phyloP scores from a whole-genome alignment of 2,329 filamentous ascomycete species.

The Metarhizium album region DNA sequence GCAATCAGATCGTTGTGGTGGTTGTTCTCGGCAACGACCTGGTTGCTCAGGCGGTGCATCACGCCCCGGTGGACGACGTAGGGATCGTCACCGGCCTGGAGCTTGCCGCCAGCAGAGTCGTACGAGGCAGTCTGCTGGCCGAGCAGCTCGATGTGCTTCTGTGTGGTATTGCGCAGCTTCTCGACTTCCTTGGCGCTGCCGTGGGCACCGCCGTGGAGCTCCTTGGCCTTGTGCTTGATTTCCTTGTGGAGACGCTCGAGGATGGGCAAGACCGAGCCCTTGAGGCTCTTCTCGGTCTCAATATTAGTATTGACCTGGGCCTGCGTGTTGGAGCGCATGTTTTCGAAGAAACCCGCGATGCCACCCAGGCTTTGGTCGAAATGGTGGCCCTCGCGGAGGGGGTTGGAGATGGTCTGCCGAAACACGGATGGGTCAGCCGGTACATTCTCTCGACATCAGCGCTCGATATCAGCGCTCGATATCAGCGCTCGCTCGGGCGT shows the following conservation, averaged over 20 bases:
- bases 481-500: background rate
- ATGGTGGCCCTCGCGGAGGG: constrained; percentile 81
- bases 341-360: constrained; percentile 84
- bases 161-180: constrained; percentile 72
- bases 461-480: background rate
- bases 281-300: constrained; percentile 86
- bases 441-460: background rate
- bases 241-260: constrained; percentile 88
- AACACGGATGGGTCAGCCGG: background rate
- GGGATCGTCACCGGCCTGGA: constrained; percentile 68
- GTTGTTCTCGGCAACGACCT: constrained; percentile 92
- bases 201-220: constrained; percentile 67
- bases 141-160: constrained; percentile 93
- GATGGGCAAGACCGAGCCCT: constrained; percentile 73
- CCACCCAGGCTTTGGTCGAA: constrained; percentile 87
- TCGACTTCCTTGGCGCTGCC: constrained; percentile 87
- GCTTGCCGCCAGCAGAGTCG: constrained; percentile 62
- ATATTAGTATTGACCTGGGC: constrained; percentile 78
- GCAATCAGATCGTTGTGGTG: constrained; percentile 83
- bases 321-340: constrained; percentile 86
- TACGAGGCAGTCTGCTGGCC: constrained; percentile 75
- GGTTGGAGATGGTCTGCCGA: constrained; percentile 67
- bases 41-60: constrained; percentile 74
- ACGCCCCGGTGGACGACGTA: constrained; percentile 80
- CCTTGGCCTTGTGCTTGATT: constrained; percentile 94